These are phyloP conservation scores for Rhynchosporium graminicola DNA, from an alignment of 2,329 filamentous ascomycete genomes.

Conservation along the genomic window DNA sequence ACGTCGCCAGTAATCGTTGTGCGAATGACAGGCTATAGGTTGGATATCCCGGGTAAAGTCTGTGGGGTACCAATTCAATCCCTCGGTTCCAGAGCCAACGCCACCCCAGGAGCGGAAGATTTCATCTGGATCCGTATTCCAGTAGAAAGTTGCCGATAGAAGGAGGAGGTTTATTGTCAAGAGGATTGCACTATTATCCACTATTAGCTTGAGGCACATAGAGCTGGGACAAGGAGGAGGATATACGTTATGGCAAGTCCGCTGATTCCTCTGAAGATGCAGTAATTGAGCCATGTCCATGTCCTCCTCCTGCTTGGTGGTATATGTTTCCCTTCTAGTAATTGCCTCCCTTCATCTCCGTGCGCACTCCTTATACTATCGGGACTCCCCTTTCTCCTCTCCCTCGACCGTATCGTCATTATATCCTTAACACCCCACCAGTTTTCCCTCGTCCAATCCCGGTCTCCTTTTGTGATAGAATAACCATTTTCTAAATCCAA, in stretches of 20 bases:
- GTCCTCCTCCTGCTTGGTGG: slow-evolving; percentile 20
- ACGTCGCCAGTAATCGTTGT: slow-evolving; percentile 71
- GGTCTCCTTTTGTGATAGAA: neutral
- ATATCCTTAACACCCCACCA: slow-evolving; percentile 18
- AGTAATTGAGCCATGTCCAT: slow-evolving; percentile 36
- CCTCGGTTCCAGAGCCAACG: slow-evolving; percentile 43
- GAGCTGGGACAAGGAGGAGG: neutral
- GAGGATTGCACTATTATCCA: slow-evolving; percentile 38
- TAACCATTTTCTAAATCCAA: slow-evolving; percentile 20
- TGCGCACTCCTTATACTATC: slow-evolving; percentile 11
- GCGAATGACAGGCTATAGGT: slow-evolving; percentile 63
- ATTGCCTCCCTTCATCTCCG: slow-evolving; percentile 11
- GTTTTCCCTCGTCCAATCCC: slow-evolving; percentile 3
- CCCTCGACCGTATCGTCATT: slow-evolving; percentile 19
- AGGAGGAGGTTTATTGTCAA: slow-evolving; percentile 42
- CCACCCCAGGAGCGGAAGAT: slow-evolving; percentile 43
- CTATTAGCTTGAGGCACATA: neutral
- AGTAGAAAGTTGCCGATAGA: slow-evolving; percentile 39
- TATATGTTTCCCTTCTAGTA: slow-evolving; percentile 14
- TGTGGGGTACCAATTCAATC: slow-evolving; percentile 49
- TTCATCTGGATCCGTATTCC: slow-evolving; percentile 36
- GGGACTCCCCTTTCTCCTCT: slow-evolving; percentile 25
- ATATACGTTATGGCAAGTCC: slow-evolving; percentile 43
- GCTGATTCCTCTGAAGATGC: slow-evolving; percentile 43
- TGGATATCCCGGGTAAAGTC: slow-evolving; percentile 54